Percentiles rank a stretch among this genome's conserved stretches.
phyloP scores from a whole-genome alignment of 2,329 filamentous ascomycete species.

The Ophiostoma sp. region DNA sequence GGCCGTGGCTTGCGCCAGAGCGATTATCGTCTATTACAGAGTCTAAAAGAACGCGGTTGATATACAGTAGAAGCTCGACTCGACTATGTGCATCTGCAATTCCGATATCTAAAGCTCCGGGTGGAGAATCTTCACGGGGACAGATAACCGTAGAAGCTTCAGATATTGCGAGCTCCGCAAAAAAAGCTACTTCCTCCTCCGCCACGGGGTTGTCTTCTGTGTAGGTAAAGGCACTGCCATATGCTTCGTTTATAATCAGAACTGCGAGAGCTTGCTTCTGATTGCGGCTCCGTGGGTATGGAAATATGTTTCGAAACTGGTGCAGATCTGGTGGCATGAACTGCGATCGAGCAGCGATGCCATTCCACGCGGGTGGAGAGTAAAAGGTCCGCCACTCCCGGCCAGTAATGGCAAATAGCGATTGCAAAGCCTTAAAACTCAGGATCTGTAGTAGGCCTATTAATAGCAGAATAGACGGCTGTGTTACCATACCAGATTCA shows the following conservation, averaged over 20 bases:
- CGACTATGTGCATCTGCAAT: not conserved
- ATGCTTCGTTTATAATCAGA: not conserved
- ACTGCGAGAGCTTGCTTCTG: not conserved
- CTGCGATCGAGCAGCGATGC: not conserved
- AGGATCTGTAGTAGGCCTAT: not conserved
- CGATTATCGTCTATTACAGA: not conserved
- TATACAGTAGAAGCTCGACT: not conserved
- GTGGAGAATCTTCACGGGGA: too few species aligned
- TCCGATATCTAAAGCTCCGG: too few species aligned
- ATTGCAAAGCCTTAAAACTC: not conserved
- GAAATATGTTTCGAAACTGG: not conserved
- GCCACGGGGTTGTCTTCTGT: not conserved
- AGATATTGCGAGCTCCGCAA: not conserved
- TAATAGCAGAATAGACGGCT: not conserved
- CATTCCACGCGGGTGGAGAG: not conserved
- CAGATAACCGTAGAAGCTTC: not conserved
- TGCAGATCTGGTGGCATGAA: not conserved
- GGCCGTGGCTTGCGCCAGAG: not conserved
- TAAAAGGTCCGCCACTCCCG: not conserved
- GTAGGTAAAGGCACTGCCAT: not conserved
- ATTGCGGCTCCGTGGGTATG: not conserved
- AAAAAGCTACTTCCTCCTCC: not conserved
- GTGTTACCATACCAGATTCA: not conserved
- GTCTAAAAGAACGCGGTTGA: not conserved
- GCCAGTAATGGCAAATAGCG: not conserved